Conservation (phyloP, 306 rosid species). For the Sechiopsis laciniata region DNA sequence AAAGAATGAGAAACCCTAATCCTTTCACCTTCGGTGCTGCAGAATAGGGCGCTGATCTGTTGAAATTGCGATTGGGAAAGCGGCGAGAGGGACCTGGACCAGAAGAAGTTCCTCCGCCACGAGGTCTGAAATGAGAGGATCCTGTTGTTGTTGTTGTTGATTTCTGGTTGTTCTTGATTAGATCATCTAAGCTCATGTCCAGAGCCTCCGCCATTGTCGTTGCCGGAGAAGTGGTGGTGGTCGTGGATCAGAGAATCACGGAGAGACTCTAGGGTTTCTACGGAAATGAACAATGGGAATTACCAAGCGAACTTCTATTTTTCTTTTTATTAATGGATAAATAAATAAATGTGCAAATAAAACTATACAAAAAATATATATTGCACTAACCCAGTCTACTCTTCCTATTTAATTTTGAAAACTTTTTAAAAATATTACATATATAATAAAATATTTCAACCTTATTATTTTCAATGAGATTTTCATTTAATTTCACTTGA, state of each 20-base stretch:
- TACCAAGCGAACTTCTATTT: too few relatives aligned
- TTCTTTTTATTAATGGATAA: too few relatives aligned
- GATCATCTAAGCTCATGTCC: slow-evolving; percentile 78
- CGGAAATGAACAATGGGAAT: neutral
- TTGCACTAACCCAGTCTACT: too few relatives aligned
- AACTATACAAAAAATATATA: too few relatives aligned
- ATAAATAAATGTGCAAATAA: too few relatives aligned
- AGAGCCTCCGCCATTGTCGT: slow-evolving; percentile 58
- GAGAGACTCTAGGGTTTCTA: slow-evolving; percentile 21
- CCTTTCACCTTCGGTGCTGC: slow-evolving; percentile 41
- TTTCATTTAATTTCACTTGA: too few relatives aligned
- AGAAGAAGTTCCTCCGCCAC: slow-evolving; percentile 37
- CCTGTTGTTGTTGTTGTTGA: slow-evolving; percentile 31
- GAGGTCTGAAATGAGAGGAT: slow-evolving; percentile 47
- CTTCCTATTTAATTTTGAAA: too few relatives aligned
- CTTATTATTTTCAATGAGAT: too few relatives aligned
- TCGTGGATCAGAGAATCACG: slow-evolving; percentile 19
- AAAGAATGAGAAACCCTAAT: slow-evolving; percentile 19
- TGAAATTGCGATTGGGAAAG: slow-evolving; percentile 48
- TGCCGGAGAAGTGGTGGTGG: neutral
- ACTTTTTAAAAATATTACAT: too few relatives aligned
- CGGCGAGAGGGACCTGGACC: slow-evolving; percentile 95
- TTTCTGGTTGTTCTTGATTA: slow-evolving; percentile 78
- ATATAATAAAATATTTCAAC: too few relatives aligned
- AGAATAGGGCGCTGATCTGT: slow-evolving; percentile 58